Conservation (phyloP, 108 stramenopile genomes). For the Skeletonema menzelii region DNA sequence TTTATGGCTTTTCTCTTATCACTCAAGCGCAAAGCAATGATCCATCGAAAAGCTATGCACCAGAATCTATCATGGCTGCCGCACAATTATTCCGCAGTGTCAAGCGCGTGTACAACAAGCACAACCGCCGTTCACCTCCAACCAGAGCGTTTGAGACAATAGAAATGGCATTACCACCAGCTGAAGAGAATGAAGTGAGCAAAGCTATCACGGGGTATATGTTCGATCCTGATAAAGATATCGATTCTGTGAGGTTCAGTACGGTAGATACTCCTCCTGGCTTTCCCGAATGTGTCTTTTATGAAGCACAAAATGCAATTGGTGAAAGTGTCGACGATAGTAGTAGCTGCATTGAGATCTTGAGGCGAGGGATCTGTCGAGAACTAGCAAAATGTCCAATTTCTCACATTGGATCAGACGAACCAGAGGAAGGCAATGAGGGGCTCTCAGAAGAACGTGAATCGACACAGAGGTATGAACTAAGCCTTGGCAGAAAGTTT, state of each 20-base stretch:
- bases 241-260: background rate
- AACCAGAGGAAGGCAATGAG: constrained; percentile 43
- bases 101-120: constrained; percentile 57
- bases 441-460: constrained; percentile 50
- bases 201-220: constrained; percentile 55
- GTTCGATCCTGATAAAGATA: constrained; percentile 48
- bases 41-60: constrained; percentile 15
- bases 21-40: constrained; percentile 22
- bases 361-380: constrained; percentile 54
- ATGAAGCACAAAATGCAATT: background rate
- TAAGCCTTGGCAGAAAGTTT: constrained; percentile 69
- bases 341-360: constrained; percentile 21
- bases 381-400: constrained; percentile 69
- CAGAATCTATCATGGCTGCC: constrained; percentile 71
- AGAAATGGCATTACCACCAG: constrained; percentile 55
- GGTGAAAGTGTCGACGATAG: constrained; percentile 2
- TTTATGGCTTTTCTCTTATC: constrained; percentile 67
- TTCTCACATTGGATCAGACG: constrained; percentile 32
- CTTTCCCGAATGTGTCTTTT: constrained; percentile 47
- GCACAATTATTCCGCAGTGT: constrained; percentile 80
- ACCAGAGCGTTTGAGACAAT: constrained; percentile 68
- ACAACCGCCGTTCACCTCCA: constrained; percentile 60
- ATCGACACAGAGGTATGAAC: constrained; percentile 56
- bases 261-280: constrained; percentile 10
- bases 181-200: constrained; percentile 48